Evolutionary conservation across 352 stramenopile genomes (phyloP), one percentile per base, ranked within the genome.

Genomic region (Pilasporangium apinafurcum): DNA sequence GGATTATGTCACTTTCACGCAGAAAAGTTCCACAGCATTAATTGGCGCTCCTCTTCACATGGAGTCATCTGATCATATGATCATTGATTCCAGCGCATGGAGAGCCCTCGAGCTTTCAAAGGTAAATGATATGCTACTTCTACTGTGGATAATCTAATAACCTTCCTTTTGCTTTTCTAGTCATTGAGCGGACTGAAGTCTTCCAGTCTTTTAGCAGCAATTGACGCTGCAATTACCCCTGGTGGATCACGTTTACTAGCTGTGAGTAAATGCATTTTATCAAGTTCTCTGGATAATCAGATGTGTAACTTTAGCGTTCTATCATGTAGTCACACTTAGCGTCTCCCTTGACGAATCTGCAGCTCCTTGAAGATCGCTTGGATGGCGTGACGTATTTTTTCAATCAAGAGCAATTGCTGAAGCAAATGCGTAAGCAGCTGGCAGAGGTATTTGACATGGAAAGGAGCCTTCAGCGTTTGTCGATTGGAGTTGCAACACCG

Each of bases 1-100:
- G 8, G 70, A 87, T 43, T 90, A 87, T 29, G 59, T 86, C 4
- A 36, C 62, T 8, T 90, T 87, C 45, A 86, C 78, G 1, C 68
- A 85, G 37, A 60, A 68, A 32, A 60, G 49, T 10, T 44, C 35
- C 16, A 58, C 29, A 16, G 44, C 62, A 8, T 49, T 75, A 14
- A 58, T 83, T 14, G 48, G 57, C 2, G 42, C 49, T 18, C 72
- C 73, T 10, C 45, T 80, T 37, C 70, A 86, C 42, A 57, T 89
- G 18, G 69, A 85, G 42, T 78, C 59, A 18, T 76, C 65, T 1
- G 68, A 85, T 36, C 71, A 85, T 46, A 90, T 90, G 77, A 79
- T 90, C 47, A 87, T 90, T 32, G 77, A 90, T 31, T 46, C 67
- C 0, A 90, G 77, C 20, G 77, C 77, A 5, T 90, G 77, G 77